Base-by-base conservation (phyloP, 2,329 filamentous ascomycete genomes). In the Colletotrichum filicis region DNA sequence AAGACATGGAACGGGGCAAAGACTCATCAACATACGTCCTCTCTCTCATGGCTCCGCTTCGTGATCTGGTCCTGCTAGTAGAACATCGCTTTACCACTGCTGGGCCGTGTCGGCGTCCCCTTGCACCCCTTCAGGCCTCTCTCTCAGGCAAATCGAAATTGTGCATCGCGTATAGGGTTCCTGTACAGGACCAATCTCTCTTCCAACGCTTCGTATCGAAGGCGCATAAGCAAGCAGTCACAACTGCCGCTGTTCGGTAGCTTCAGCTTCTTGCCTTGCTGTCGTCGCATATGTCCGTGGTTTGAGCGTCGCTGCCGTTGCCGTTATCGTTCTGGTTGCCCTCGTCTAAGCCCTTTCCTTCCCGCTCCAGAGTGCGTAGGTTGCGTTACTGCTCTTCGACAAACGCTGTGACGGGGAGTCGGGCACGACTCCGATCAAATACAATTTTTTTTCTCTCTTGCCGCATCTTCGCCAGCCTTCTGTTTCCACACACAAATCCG, bases 371-470 rank as follows among this genome's bases (percentile, higher is more conserved):
- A n/a, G 42, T 49, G 37, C 37, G 57, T 52, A 11, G 49, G 26
- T 28, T 28, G 52, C 55, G 46, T 46, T 59, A 35, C 66, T 32
- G 68, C 57, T 68, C 28, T 53, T 26, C 35, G 32, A 62, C 16
- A 22, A 19, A 49, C 16, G 42, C 68, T 53, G 66, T 7, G n/a
- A 42, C 68, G 71, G 53, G 65, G 71, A 68, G 62, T 63, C 71
- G 71, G 71, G 35, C 66, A 46, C 6, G 11, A 19, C 55, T 59
- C 71, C 68, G 63, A 66, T 53, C 57, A 68, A 42, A 65, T 52
- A 37, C 49, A 32, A 46, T 49, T 71, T 53, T 71, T 66, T 59
- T 32, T 49, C 42, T 49, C 42, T 49, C 42, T 35, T 35, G 42
- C 42, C 61, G 61, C 61, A 19, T 65, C 68, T 30, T 71, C 37